Evolutionary conservation across 495 filamentous ascomycete species (phyloP), one percentile per base, ranked within the genome.

Genomic region (Friedmanniomyces simplex): DNA sequence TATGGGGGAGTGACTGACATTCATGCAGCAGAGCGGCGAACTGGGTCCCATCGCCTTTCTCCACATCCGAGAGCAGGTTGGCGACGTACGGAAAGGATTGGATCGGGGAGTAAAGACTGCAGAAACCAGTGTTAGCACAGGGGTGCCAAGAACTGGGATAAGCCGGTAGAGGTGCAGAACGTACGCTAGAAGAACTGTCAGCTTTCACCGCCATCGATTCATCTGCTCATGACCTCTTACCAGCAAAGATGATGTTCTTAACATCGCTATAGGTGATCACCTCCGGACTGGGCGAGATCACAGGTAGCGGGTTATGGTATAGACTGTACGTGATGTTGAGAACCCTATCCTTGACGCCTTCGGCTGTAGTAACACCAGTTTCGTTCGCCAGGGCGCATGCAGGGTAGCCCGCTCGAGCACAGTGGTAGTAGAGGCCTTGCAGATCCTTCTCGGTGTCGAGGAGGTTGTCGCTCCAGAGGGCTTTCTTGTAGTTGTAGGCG

Each of bases 21-120:
- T 26, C 25, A 18, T 46, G 48, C 24, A 66, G 39, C 28, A 79
- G 72, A 24, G 71, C 61, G 1, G 79, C 76, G 68, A 85, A 75
- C 0, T 69, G 69, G 2, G 64, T 67, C 0, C 79, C 80, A 56
- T 88, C 71, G 0, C 82, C 77, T 10, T 60, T 51, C 41, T 78
- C 76, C 8, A 89, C 70, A 5, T 74, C 77, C 4, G 72, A 71
- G 7, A 87, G 71, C 26, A 78, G 62, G 7, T 69, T 53, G 10
- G 85, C 84, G 0, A 87, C 63, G 1, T 71, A 62, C 0, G 75
- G 76, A 66, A 88, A 89, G 36, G 70, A 69, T 20, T 66, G 46
- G n/a, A 85, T 62, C 0, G 86, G 86, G 30, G 75, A 70, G 59
- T 89, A 89, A 12, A 85, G 63, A 5, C 39, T 43, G 39, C 18